phyloP scores from a whole-genome alignment of 768 basidiomycete species.

The Auricularia heimuer region DNA sequence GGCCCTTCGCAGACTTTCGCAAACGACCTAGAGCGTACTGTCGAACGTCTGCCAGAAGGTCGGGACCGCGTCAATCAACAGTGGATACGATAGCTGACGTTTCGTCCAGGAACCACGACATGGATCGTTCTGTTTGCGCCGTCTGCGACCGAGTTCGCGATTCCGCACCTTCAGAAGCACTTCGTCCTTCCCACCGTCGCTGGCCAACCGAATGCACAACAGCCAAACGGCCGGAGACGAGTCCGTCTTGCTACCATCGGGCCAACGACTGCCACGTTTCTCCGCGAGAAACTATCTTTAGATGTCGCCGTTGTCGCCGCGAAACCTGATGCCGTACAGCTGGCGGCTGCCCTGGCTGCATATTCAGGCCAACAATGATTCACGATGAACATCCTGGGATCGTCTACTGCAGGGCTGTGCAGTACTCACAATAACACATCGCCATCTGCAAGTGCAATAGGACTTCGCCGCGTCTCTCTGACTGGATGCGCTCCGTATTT shows the following conservation, averaged over 20 bases:
- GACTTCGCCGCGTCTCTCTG: no score
- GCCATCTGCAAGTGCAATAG: no score
- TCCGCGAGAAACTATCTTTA: conserved; percentile 36
- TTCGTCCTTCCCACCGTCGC: conserved; percentile 29
- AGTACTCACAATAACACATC: no score
- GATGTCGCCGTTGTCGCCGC: conserved; percentile 44
- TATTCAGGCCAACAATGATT: background rate
- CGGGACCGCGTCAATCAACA: background rate
- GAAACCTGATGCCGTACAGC: conserved; percentile 46
- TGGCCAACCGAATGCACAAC: background rate
- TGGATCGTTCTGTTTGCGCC: conserved; percentile 77
- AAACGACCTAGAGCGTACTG: background rate
- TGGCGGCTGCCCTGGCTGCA: conserved; percentile 24
- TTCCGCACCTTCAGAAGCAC: conserved; percentile 36
- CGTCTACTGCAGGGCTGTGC: no score
- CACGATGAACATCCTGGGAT: background rate
- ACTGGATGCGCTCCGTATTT: no score
- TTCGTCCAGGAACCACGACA: conserved; percentile 8
- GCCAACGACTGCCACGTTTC: conserved; percentile 47
- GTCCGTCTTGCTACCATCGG: conserved; percentile 55
- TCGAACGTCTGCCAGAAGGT: background rate
- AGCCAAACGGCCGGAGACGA: background rate
- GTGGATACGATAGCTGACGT: background rate
- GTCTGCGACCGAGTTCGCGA: conserved; percentile 50
- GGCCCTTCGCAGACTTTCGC: conserved; percentile 4